Percentiles rank a stretch among this genome's conserved stretches.
These are phyloP conservation scores for Magnolia officinalis DNA, from an alignment of 164 flowering plant genomes.

Conservation along the genomic window DNA sequence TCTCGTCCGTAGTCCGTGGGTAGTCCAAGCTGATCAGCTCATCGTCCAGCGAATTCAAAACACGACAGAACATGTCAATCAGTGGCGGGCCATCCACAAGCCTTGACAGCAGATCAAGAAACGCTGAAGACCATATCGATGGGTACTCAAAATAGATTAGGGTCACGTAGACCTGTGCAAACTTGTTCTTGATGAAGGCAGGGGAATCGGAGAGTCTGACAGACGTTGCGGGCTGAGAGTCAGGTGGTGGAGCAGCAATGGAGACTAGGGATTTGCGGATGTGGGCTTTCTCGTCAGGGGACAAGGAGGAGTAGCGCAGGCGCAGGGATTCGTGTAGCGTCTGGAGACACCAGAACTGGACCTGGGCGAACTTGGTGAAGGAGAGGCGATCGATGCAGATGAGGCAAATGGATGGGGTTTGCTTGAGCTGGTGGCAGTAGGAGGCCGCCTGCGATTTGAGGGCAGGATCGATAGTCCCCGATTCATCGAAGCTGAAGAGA, in stretches of 20 bases:
- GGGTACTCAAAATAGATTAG: conserved; percentile 87
- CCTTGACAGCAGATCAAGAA: conserved; percentile 65
- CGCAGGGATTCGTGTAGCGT: conserved; percentile 67
- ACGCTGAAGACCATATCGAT: conserved; percentile 63
- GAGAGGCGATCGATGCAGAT: conserved; percentile 65
- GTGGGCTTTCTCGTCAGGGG: conserved; percentile 54
- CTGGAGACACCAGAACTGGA: conserved; percentile 97
- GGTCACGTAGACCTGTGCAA: conserved; percentile 85
- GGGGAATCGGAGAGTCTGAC: conserved; percentile 63
- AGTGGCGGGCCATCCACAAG: conserved; percentile 60
- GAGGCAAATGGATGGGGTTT: conserved; percentile 46
- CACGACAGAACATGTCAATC: conserved; percentile 89
- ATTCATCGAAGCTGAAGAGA: conserved; percentile 83
- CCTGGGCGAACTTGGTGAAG: conserved; percentile 48
- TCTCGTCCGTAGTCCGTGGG: conserved; percentile 61
- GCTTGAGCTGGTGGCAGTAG: conserved; percentile 64
- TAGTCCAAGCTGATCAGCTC: conserved; percentile 87
- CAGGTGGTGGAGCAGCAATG: conserved; percentile 33
- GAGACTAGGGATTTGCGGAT: conserved; percentile 64
- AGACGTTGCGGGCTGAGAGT: conserved; percentile 18
- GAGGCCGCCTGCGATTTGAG: conserved; percentile 66
- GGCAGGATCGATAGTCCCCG: conserved; percentile 59
- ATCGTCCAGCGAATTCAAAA: conserved; percentile 82
- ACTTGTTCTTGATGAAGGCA: conserved; percentile 77
- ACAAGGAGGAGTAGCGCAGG: conserved; percentile 45